phyloP scores from a whole-genome alignment of 352 stramenopile genomes.

The Globisporangium paroecandrum region DNA sequence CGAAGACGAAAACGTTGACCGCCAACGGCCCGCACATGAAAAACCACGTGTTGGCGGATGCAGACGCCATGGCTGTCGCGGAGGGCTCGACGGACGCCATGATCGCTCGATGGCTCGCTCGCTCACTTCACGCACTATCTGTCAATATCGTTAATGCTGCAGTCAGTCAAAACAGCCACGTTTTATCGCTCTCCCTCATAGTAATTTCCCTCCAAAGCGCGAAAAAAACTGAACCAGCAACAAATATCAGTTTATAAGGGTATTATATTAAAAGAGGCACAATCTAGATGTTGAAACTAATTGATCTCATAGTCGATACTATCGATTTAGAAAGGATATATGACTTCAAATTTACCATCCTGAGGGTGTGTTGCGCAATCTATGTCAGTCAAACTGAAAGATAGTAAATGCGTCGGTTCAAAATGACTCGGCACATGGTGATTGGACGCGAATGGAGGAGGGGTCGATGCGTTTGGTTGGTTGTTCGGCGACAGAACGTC shows the following conservation, averaged over 20 bases:
- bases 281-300: too few species aligned
- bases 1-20: slow-evolving; percentile 62
- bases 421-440: slow-evolving; percentile 3
- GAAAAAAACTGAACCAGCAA: not conserved
- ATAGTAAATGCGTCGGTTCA: not conserved
- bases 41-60: slow-evolving; percentile 58
- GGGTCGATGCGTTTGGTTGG: not conserved
- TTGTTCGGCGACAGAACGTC: not conserved
- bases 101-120: slow-evolving; percentile 7
- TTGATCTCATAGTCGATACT: not conserved
- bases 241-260: not conserved
- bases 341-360: too few species aligned
- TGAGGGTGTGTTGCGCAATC: not conserved
- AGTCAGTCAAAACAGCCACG: not conserved
- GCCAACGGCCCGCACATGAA: slow-evolving; percentile 78
- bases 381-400: not conserved
- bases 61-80: not conserved
- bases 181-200: not conserved
- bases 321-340: not conserved
- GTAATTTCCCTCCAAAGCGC: slow-evolving; percentile 1
- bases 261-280: not conserved
- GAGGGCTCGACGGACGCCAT: slow-evolving; percentile 14
- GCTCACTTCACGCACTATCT: not conserved
- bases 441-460: not conserved
- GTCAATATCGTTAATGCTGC: not conserved